A percentile compares a stretch with the other conserved stretches of the same genome.
Conservation (phyloP, 805 yeast genomes). For the Phaffomyces opuntiae region DNA sequence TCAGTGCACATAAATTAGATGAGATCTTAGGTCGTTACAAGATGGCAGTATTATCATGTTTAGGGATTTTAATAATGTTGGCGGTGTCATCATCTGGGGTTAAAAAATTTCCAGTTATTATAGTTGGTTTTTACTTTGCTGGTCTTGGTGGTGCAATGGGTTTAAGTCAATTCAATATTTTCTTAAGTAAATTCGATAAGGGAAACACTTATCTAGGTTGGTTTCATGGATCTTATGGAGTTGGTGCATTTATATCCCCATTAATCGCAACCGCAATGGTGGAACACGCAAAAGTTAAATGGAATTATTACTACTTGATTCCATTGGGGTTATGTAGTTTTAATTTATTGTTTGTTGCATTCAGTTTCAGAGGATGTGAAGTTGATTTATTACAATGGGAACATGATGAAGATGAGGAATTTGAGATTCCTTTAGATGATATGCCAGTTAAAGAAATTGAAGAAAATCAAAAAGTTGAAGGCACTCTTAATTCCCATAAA, state of each 20-base stretch:
- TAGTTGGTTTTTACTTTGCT: slow-evolving; percentile 47
- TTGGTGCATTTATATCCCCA: slow-evolving; percentile 60
- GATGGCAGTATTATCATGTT: slow-evolving; percentile 33
- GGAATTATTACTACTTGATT: slow-evolving; percentile 54
- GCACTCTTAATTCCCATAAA: background rate
- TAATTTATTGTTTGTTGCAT: slow-evolving; percentile 27
- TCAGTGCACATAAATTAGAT: slow-evolving; percentile 39
- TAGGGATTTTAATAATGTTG: slow-evolving; percentile 33
- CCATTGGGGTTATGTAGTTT: slow-evolving; percentile 35
- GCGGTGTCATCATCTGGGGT: slow-evolving; percentile 42
- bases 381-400: slow-evolving; percentile 28
- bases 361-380: slow-evolving; percentile 41
- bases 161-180: slow-evolving; percentile 45
- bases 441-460: background rate
- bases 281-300: slow-evolving; percentile 37
- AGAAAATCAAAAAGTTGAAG: background rate
- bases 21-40: slow-evolving; percentile 32
- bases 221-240: slow-evolving; percentile 56
- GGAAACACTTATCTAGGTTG: slow-evolving; percentile 44
- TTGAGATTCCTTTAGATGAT: background rate
- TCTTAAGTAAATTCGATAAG: slow-evolving; percentile 34
- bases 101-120: slow-evolving; percentile 37
- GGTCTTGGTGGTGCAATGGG: slow-evolving; percentile 49
- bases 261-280: slow-evolving; percentile 50
- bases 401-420: slow-evolving; percentile 6